Evolutionary conservation across 164 flowering plant species (phyloP).

Genomic region (Dillenia turbinata): DNA sequence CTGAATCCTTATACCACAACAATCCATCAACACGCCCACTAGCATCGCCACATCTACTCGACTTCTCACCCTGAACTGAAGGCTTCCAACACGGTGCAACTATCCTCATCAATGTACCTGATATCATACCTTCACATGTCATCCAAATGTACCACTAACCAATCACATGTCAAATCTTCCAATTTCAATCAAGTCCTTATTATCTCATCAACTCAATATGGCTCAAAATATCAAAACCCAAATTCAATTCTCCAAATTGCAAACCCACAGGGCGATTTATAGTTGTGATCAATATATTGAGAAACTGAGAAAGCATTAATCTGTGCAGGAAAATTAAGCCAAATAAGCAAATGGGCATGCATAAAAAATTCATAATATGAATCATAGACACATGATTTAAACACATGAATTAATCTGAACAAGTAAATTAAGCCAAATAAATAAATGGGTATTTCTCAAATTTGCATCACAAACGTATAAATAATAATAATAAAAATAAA

Average conservation of each 20-base stretch:
- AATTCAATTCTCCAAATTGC: slow-evolving; percentile 15
- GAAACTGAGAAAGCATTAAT: slow-evolving; percentile 43
- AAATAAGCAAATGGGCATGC: slow-evolving; percentile 17
- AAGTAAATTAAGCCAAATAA: slow-evolving; percentile 2
- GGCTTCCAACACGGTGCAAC: slow-evolving; percentile 80
- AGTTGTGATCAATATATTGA: slow-evolving; percentile 21
- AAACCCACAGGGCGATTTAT: slow-evolving; percentile 21
- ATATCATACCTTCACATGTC: slow-evolving; percentile 48
- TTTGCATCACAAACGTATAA: slow-evolving; percentile 2
- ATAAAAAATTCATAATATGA: slow-evolving; percentile 11
- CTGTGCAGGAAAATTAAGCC: slow-evolving; percentile 14
- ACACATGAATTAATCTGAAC: slow-evolving; percentile 35
- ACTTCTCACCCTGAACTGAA: slow-evolving; percentile 39
- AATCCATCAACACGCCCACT: slow-evolving; percentile 61
- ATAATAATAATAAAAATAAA: too few relatives aligned
- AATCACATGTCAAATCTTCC: slow-evolving; percentile 10
- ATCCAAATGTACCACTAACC: slow-evolving; percentile 34
- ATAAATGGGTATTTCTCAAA: slow-evolving; percentile 19
- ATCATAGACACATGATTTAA: slow-evolving; percentile 10
- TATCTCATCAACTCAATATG: slow-evolving; percentile 3
- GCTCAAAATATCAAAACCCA: slow-evolving; percentile 1
- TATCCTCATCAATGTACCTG: slow-evolving; percentile 46
- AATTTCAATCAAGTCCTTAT: slow-evolving; percentile 16
- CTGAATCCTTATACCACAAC: slow-evolving; percentile 80
- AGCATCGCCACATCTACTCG: slow-evolving; percentile 31